Evolutionary conservation across 805 yeast genomes (phyloP).

Genomic region (Metschnikowia lochheadii): DNA sequence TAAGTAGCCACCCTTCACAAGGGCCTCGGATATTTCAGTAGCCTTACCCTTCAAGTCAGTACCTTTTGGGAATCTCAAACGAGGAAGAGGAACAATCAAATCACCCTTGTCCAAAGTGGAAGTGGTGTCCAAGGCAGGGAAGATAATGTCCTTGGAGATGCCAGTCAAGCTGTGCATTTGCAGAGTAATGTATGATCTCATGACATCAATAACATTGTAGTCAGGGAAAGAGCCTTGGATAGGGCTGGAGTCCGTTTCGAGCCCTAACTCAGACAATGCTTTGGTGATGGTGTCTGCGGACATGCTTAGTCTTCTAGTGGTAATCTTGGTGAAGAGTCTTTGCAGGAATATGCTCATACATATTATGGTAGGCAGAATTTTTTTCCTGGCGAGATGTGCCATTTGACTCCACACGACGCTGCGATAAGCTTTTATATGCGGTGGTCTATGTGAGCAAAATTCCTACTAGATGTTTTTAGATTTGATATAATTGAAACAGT

Average conservation of each 20-base stretch:
- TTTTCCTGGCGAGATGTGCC: not conserved
- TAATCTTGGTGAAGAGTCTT: slow-evolving; percentile 5
- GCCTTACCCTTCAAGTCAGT: slow-evolving; percentile 75
- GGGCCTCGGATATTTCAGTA: slow-evolving; percentile 68
- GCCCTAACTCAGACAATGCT: slow-evolving; percentile 34
- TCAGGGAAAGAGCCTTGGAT: slow-evolving; percentile 67
- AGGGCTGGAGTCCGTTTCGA: slow-evolving; percentile 38
- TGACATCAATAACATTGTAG: slow-evolving; percentile 76
- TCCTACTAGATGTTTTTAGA: too few species aligned
- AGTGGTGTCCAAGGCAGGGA: slow-evolving; percentile 86
- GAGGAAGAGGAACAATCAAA: slow-evolving; percentile 85
- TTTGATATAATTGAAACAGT: too few species aligned
- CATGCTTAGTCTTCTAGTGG: slow-evolving; percentile 11
- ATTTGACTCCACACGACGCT: slow-evolving; percentile 4
- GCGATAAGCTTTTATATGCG: not conserved
- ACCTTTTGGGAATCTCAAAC: slow-evolving; percentile 66
- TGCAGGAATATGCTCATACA: slow-evolving; percentile 10
- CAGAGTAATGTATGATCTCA: slow-evolving; percentile 83
- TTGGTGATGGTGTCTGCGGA: slow-evolving; percentile 30
- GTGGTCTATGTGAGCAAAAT: not conserved
- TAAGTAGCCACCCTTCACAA: slow-evolving; percentile 69
- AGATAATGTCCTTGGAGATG: slow-evolving; percentile 65
- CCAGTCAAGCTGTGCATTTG: slow-evolving; percentile 72
- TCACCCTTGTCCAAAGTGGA: slow-evolving; percentile 87
- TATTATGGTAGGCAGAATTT: not conserved